These are phyloP conservation scores for Murraya paniculata DNA, from an alignment of 345 rosid genomes.

Conservation along the genomic window DNA sequence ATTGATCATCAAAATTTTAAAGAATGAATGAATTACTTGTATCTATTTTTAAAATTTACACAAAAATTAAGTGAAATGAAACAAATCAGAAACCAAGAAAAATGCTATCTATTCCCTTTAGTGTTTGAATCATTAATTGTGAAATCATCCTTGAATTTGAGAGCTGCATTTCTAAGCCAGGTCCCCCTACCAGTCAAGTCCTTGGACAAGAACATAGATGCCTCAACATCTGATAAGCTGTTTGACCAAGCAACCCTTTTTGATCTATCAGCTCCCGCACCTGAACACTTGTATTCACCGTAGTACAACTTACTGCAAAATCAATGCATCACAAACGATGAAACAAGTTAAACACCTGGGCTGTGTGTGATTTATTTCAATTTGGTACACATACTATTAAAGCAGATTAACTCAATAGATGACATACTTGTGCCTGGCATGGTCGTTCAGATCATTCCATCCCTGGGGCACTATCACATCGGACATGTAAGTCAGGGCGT, in stretches of 20 bases:
- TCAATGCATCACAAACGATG: neutral
- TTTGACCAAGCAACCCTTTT: conserved; percentile 57
- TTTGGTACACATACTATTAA: too few relatives aligned
- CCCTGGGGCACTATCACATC: conserved; percentile 45
- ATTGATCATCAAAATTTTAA: too few relatives aligned
- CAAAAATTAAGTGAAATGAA: too few relatives aligned
- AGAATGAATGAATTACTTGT: too few relatives aligned
- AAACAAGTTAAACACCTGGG: neutral
- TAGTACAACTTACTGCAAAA: conserved; percentile 45
- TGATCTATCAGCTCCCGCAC: conserved; percentile 42
- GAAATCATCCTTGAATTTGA: too few relatives aligned
- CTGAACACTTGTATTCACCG: conserved; percentile 57
- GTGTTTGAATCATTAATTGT: too few relatives aligned
- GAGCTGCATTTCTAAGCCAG: conserved; percentile 69
- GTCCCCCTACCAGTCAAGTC: conserved; percentile 47
- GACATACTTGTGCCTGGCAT: conserved; percentile 36
- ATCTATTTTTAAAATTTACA: too few relatives aligned
- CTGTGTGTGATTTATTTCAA: neutral
- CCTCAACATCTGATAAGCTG: conserved; percentile 35
- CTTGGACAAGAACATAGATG: conserved; percentile 39
- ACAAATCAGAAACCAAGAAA: too few relatives aligned
- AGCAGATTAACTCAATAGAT: neutral
- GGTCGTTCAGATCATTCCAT: conserved; percentile 66
- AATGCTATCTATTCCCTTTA: too few relatives aligned
- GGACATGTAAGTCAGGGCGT: conserved; percentile 53